Conservation (phyloP, 2,329 filamentous ascomycete genomes). For the Hypoxylon sp. region DNA sequence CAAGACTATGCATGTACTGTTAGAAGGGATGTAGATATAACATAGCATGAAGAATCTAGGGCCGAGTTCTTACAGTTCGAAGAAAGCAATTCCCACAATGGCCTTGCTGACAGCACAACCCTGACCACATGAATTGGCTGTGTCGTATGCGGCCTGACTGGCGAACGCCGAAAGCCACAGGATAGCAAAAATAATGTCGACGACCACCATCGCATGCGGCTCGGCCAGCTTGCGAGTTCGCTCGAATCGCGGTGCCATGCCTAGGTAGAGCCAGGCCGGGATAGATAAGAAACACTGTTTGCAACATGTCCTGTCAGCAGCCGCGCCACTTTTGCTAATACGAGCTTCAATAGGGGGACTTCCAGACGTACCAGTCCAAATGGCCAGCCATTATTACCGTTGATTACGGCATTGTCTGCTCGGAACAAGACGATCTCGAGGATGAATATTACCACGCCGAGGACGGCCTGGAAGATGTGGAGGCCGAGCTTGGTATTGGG, state of each 20-base stretch:
- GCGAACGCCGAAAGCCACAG: constrained; percentile 76
- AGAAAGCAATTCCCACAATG: constrained; percentile 71
- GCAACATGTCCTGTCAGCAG: constrained; percentile 26
- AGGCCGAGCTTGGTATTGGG: constrained; percentile 68
- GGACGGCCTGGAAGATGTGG: constrained; percentile 66
- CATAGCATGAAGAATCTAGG: background rate
- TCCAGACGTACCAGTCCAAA: constrained; percentile 71
- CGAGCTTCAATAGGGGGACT: background rate
- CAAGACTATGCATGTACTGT: constrained; percentile 57
- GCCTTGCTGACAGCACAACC: constrained; percentile 72
- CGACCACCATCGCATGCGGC: constrained; percentile 69
- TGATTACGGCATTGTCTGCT: constrained; percentile 60
- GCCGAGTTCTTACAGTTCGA: constrained; percentile 65
- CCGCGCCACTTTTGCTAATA: background rate
- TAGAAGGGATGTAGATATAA: constrained; percentile 2
- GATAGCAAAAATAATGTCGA: constrained; percentile 69
- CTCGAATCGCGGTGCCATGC: constrained; percentile 72
- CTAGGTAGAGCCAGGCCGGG: constrained; percentile 73
- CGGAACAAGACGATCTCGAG: constrained; percentile 71
- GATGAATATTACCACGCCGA: constrained; percentile 68
- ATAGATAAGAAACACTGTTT: constrained; percentile 72
- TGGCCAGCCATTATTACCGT: constrained; percentile 71
- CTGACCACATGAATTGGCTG: constrained; percentile 64
- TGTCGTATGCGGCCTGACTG: constrained; percentile 73
- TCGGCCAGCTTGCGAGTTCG: constrained; percentile 71